phyloP scores from a whole-genome alignment of 2,329 filamentous ascomycete genomes.

The Colletotrichum horii region DNA sequence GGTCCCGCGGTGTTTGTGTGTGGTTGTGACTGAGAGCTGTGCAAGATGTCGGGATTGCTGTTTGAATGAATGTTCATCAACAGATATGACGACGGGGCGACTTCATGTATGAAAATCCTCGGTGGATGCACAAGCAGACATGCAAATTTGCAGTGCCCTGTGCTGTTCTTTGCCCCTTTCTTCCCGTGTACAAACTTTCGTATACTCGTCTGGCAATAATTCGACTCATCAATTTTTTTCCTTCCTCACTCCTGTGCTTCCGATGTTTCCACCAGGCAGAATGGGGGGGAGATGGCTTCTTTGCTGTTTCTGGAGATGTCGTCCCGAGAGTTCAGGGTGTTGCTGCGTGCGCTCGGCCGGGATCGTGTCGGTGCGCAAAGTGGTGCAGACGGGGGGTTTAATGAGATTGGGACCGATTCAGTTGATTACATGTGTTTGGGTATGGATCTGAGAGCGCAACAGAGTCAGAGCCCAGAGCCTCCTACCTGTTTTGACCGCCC shows the following conservation, averaged over 20 bases:
- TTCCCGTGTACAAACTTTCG: background rate
- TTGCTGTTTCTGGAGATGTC: constrained; percentile 10
- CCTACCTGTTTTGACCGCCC: background rate
- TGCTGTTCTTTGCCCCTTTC: background rate
- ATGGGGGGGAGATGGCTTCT: background rate
- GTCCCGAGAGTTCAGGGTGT: background rate
- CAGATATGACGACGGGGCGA: background rate
- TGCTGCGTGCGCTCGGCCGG: background rate
- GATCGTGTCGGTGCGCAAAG: constrained; percentile 7
- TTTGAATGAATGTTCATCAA: background rate
- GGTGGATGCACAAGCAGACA: background rate
- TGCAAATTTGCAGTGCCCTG: background rate
- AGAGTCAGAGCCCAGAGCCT: background rate
- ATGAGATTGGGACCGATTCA: constrained; percentile 10
- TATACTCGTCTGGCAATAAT: background rate
- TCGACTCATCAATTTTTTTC: background rate
- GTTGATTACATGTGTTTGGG: background rate
- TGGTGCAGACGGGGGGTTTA: background rate
- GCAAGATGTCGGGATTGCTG: background rate
- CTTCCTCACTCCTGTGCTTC: background rate
- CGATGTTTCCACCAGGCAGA: background rate
- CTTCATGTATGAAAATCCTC: background rate
- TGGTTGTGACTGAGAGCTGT: background rate
- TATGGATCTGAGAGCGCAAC: background rate
- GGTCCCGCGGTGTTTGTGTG: background rate